Evolutionary conservation across 306 rosid species (phyloP), one percentile per base, ranked within the genome.

Genomic region (Pueraria montana): DNA sequence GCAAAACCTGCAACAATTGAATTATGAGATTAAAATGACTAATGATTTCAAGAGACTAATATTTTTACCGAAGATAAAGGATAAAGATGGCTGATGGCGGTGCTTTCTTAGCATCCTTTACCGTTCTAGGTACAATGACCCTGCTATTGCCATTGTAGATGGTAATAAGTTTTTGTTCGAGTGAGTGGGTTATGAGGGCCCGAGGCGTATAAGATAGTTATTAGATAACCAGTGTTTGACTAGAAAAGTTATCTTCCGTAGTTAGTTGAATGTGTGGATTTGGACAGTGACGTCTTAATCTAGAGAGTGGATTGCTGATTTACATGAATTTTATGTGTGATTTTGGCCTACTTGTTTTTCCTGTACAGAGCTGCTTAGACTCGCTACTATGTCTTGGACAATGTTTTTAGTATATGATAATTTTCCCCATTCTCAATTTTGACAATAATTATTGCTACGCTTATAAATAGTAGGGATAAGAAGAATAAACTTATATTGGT

Each of bases 281-380:
- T 72, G 73, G 82, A 64, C 64, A 32, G 59, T 30, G 67, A 46
- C 65, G 30, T 36, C 50, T 27, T 77, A 76, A 21, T 45, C 72
- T 78, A 52, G 73, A 42, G 66, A 74, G 80, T 46, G 62, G 78
- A 21, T 67, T 80, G 17, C 76, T 34, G 78, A 71, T 77, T 70
- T 76, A 65, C 70, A 58, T 78, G 55, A 36, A 4, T 46, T 74
- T 72, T 26, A 23, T 68, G n/a, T 62, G 64, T 87, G 78, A 32
- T 18, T 69, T 73, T 42, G 52, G 74, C 79, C 52, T 71, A 8
- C 74, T 38, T 43, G 42, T 30, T 21, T 65, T 77, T 61, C 68
- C 63, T 82, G 90, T 83, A 75, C 76, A 85, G 78, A 80, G 79
- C 84, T 77, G 56, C 73, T 69, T 73, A 36, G 43, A 38, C 43